Conservation (phyloP, 2,329 filamentous ascomycete genomes). For the Fusarium sp. region DNA sequence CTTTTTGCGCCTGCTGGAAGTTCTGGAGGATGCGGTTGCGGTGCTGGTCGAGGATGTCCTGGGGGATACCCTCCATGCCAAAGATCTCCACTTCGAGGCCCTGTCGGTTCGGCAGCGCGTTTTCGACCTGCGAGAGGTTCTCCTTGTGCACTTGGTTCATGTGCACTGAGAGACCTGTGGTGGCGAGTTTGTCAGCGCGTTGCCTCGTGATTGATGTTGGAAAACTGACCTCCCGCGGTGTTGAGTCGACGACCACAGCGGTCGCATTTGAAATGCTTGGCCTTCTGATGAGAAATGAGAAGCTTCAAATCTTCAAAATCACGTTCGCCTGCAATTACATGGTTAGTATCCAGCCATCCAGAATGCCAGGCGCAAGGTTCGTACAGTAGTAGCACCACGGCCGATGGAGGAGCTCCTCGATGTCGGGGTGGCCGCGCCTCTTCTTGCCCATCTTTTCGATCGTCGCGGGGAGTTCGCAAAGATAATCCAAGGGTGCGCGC, state of each 20-base stretch:
- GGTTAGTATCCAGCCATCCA: slow-evolving; percentile 38
- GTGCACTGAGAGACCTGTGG: slow-evolving; percentile 87
- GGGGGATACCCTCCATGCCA: slow-evolving; percentile 96
- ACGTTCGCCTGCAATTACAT: slow-evolving; percentile 72
- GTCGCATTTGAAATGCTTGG: slow-evolving; percentile 99
- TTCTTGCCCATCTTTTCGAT: slow-evolving; percentile 79
- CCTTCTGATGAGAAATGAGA: slow-evolving; percentile 95
- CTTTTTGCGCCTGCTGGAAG: slow-evolving; percentile 86
- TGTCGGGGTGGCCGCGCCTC: slow-evolving; percentile 84
- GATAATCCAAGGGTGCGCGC: slow-evolving; percentile 2
- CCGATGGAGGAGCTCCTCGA: slow-evolving; percentile 87
- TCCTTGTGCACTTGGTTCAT: slow-evolving; percentile 99
- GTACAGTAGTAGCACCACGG: slow-evolving; percentile 98
- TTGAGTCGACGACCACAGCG: slow-evolving; percentile 88
- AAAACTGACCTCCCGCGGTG: slow-evolving; percentile 84
- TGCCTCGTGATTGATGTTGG: neutral
- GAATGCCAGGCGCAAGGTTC: slow-evolving; percentile 29
- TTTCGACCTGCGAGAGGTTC: slow-evolving; percentile 85
- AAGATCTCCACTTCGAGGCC: slow-evolving; percentile 95
- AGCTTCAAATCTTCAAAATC: slow-evolving; percentile 98
- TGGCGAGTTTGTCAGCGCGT: slow-evolving; percentile 22
- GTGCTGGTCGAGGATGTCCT: slow-evolving; percentile 84
- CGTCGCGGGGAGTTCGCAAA: neutral
- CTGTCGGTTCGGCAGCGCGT: slow-evolving; percentile 87
- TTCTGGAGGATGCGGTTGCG: slow-evolving; percentile 86